phyloP scores from a whole-genome alignment of 164 flowering plant species.

The Taxillus chinensis region DNA sequence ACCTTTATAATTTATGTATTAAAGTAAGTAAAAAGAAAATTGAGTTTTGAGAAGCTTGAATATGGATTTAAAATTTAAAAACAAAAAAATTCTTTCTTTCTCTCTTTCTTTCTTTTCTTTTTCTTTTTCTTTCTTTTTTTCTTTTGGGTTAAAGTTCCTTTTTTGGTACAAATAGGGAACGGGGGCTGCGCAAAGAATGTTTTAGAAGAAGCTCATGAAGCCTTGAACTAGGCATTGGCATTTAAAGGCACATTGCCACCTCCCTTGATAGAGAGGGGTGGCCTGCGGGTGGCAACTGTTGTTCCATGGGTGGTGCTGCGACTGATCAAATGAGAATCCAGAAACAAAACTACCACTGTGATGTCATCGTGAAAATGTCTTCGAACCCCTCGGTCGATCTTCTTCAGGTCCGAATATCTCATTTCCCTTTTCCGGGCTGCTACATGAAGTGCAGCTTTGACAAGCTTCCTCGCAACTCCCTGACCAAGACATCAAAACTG shows the following conservation, averaged over 20 bases:
- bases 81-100: neutral
- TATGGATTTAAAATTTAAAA: neutral
- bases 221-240: constrained; percentile 12
- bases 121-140: neutral
- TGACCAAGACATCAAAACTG: constrained; percentile 12
- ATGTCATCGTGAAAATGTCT: constrained; percentile 94
- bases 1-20: too few relatives aligned
- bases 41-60: too few relatives aligned
- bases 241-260: constrained; percentile 22
- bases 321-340: constrained; percentile 44
- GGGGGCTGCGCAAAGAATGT: neutral
- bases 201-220: constrained; percentile 4
- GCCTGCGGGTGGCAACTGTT: constrained; percentile 10
- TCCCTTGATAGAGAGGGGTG: constrained; percentile 45
- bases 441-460: constrained; percentile 64
- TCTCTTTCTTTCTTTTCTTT: neutral
- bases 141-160: neutral
- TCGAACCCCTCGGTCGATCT: constrained; percentile 75
- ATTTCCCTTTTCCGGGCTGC: constrained; percentile 87
- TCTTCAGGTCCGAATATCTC: constrained; percentile 83
- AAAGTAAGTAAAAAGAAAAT: too few relatives aligned
- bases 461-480: constrained; percentile 75
- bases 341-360: constrained; percentile 66
- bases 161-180: constrained; percentile 12
- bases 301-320: constrained; percentile 20